Evolutionary conservation across 2,329 filamentous ascomycete species (phyloP), one percentile per base, ranked within the genome.

Genomic region (Rutstroemia sp.): DNA sequence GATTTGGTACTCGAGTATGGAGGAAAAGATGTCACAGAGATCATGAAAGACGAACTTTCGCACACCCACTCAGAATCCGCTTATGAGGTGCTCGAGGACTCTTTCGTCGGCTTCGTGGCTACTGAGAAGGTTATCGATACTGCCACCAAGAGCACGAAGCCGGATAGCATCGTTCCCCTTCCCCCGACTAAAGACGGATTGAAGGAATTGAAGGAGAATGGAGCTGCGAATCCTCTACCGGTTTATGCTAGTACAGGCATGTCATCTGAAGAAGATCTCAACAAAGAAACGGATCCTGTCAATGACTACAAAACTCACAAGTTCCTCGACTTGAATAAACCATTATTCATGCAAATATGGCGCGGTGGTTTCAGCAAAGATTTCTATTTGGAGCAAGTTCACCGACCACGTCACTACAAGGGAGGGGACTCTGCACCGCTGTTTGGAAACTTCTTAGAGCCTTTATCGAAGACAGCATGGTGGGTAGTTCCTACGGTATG

Each of bases 361-460:
- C 80, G 76, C 62, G 88, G 92, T 48, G 88, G 87, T 30, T 99
- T 97, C 75, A 83, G 76, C 70, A 99, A 96, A 72, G 83, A 89
- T n/a, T 99, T 99, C 70, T 99, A 99, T 69, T 80, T 99, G 23
- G 86, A 96, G 64, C 94, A 99, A 72, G 89, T 99, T 52, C 94
- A 99, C 71, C 86, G 94, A 46, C 94, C 94, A 17, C 85, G 94
- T 58, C 92, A 99, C 72, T 99, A 97, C 79, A 95, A 86, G 70
- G 92, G 92, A 62, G 94, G 94, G 57, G 84, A 84, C 60, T 96
- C 91, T 6, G 94, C 94, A 39, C 94, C 94, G 19, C 75, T 99
- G 23, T 99, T 99, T 73, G 94, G 94, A 58, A 97, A 99, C 74
- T 95, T 99, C 71, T 77, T 99, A n/a, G 94, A 99, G 74, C 94